Conservation (phyloP, 345 rosid species). For the Firmiana major region DNA sequence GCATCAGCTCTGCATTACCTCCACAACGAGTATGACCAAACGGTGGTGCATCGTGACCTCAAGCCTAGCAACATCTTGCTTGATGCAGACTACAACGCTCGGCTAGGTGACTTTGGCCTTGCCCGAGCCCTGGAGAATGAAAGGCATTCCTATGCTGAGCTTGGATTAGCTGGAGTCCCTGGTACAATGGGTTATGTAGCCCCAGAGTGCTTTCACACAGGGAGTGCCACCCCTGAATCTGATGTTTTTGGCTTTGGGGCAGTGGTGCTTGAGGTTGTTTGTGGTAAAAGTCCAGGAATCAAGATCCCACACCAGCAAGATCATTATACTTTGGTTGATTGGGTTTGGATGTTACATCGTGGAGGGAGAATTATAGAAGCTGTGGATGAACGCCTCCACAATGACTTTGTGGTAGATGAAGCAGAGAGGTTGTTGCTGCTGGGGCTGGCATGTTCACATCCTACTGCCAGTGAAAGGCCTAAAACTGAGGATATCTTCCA, state of each 20-base stretch:
- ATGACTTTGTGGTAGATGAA: constrained; percentile 33
- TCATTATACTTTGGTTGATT: constrained; percentile 33
- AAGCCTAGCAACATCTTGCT: constrained; percentile 60
- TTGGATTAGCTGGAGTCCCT: constrained; percentile 31
- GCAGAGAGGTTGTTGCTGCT: constrained; percentile 37
- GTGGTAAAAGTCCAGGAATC: constrained; percentile 38
- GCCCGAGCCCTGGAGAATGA: constrained; percentile 49
- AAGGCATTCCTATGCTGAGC: constrained; percentile 46
- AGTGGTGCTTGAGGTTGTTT: constrained; percentile 46
- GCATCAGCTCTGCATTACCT: constrained; percentile 54
- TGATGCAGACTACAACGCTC: constrained; percentile 47
- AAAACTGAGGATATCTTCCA: constrained; percentile 34
- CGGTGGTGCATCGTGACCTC: constrained; percentile 58
- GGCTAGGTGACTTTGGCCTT: constrained; percentile 54
- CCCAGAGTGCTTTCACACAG: constrained; percentile 51
- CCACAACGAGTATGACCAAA: constrained; percentile 54
- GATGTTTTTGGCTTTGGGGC: constrained; percentile 57
- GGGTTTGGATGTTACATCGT: constrained; percentile 53
- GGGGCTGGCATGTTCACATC: constrained; percentile 47
- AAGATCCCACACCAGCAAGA: constrained; percentile 23
- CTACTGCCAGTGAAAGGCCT: constrained; percentile 42
- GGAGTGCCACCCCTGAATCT: constrained; percentile 47
- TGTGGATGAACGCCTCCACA: constrained; percentile 32
- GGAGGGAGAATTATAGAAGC: constrained; percentile 45
- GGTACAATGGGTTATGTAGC: constrained; percentile 56